Evolutionary conservation across 257 asterid genomes (phyloP).

Genomic region (Pogostemon cablin): DNA sequence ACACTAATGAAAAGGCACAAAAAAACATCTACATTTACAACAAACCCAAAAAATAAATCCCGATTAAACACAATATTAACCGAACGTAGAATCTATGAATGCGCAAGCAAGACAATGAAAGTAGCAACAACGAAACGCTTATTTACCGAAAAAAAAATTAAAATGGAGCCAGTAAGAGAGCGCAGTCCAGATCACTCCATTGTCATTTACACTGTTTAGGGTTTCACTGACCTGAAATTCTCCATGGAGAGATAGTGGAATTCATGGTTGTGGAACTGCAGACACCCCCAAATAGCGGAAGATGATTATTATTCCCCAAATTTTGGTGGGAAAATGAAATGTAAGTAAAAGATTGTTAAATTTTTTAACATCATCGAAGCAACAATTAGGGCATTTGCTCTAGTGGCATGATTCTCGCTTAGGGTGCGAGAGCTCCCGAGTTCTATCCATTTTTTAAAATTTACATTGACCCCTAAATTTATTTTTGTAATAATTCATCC

Average conservation of each 20-base stretch:
- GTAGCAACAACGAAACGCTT: not conserved
- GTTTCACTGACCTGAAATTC: constrained; percentile 29
- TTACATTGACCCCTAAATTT: too few relatives aligned
- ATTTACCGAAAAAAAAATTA: constrained; percentile 33
- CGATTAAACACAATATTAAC: not conserved
- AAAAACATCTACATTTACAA: not conserved
- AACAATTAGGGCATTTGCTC: constrained; percentile 60
- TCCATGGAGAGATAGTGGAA: constrained; percentile 20
- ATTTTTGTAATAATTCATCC: too few relatives aligned
- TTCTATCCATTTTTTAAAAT: constrained; percentile 23
- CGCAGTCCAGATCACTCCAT: constrained; percentile 1
- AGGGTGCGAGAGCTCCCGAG: constrained; percentile 88
- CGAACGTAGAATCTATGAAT: not conserved
- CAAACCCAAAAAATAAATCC: not conserved
- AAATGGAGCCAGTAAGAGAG: constrained; percentile 1
- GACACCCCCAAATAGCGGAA: constrained; percentile 26
- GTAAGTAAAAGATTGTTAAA: fast-evolving
- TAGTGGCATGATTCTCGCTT: constrained; percentile 91
- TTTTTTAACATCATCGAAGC: fast-evolving
- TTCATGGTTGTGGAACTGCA: constrained; percentile 15
- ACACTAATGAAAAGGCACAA: not conserved
- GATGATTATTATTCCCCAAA: constrained; percentile 29
- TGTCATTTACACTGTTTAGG: constrained; percentile 28
- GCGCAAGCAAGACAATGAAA: not conserved
- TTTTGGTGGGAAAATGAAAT: constrained; percentile 43